Evolutionary conservation across 805 yeast genomes (phyloP), one percentile per base, ranked within the genome.

Genomic region (Torulaspora maleeae): DNA sequence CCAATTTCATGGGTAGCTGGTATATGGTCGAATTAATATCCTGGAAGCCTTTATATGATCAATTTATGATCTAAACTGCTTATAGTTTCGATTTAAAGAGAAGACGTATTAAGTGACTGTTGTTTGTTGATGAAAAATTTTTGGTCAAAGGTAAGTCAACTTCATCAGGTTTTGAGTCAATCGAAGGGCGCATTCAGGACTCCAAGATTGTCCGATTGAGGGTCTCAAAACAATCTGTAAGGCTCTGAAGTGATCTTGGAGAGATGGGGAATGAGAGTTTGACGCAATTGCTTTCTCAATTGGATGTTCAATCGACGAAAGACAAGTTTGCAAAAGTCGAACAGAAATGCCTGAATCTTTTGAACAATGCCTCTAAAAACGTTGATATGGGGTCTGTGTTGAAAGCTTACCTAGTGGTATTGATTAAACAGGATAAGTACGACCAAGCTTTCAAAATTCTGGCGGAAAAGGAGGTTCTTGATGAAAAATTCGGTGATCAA

Each of bases 381-480:
- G 58, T 55, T 7, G 37, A 39, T 27, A 15, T 15, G 19, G 52
- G 44, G 10, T 43, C 44, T 9, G 51, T 58, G 9, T 41, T 76
- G 32, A 73, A 66, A 49, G 66, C 70, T 40, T 78, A 80, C 52
- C 60, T 83, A 27, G 80, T 81, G 4, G 75, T 89, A 2, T 64
- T 80, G 56, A 82, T 83, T 62, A 79, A 81, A 55, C 68, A 78
- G 57, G 90, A 83, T 59, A 75, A 75, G 49, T 84, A 83, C 59
- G 63, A 68, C 41, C 64, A 68, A 45, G 88, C 85, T 0, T 54
- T 65, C 12, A 68, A 71, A 36, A 54, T 79, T 32, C 58, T 82
- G 37, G 56, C 67, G 15, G 64, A 72, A 39, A 56, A 63, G 38
- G 52, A 55, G 9, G 67, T 70, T 13, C 63, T 73, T 1, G 68